A percentile compares a stretch with the other conserved stretches of the same genome.
These are phyloP conservation scores for Tricholomella constricta DNA, from an alignment of 768 basidiomycete genomes.

Conservation along the genomic window DNA sequence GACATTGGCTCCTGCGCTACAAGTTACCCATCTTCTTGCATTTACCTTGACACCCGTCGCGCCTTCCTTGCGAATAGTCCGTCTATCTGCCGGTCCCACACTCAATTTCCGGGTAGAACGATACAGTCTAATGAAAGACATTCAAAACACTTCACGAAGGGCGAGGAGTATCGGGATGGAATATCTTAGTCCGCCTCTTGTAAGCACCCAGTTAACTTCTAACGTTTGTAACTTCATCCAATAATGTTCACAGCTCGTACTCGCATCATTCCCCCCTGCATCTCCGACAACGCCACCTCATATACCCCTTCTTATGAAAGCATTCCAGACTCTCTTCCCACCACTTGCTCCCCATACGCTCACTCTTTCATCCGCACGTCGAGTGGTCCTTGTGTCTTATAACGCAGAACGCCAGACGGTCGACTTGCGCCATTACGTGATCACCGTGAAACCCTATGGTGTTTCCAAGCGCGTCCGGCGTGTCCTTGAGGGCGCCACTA, in stretches of 20 bases:
- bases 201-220: slow-evolving; percentile 37
- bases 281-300: slow-evolving; percentile 79
- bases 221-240: background rate
- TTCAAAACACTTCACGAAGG: slow-evolving; percentile 64
- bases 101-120: slow-evolving; percentile 91
- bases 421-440: slow-evolving; percentile 93
- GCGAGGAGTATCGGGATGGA: slow-evolving; percentile 82
- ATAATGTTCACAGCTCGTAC: slow-evolving; percentile 67
- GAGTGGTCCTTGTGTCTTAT: slow-evolving; percentile 93
- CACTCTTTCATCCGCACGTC: slow-evolving; percentile 84
- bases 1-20: slow-evolving; percentile 85
- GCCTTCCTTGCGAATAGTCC: slow-evolving; percentile 83
- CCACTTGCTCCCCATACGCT: slow-evolving; percentile 83
- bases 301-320: slow-evolving; percentile 88
- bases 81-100: slow-evolving; percentile 89
- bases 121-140: slow-evolving; percentile 89
- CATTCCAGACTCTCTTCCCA: slow-evolving; percentile 96
- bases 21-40: slow-evolving; percentile 90
- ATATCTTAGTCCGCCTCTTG: slow-evolving; percentile 90
- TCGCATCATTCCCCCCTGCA: slow-evolving; percentile 82
- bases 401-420: slow-evolving; percentile 83
- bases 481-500: slow-evolving; percentile 65
- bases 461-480: slow-evolving; percentile 90
- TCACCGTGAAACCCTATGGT: slow-evolving; percentile 93
- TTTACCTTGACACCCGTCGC: slow-evolving; percentile 87